Evolutionary conservation across 225 moss, liverwort and hornwort species (phyloP).

Genomic region (Rhytidiadelphus loreus): DNA sequence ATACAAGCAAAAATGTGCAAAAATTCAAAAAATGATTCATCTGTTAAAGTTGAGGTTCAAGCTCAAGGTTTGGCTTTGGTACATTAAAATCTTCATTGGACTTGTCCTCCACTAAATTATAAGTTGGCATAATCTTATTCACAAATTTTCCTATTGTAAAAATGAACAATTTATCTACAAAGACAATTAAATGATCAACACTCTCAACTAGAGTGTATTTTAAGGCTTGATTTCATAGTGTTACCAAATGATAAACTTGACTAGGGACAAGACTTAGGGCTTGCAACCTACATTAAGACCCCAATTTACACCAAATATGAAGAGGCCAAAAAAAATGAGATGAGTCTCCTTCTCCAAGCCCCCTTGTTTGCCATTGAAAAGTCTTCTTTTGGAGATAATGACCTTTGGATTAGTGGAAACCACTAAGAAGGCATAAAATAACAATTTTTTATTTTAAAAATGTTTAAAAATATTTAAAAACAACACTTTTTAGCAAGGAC

Average conservation of each 20-base stretch:
- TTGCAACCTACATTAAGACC: accelerated
- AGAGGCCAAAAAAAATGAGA: accelerated
- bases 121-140: not conserved
- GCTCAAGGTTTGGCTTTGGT: not conserved
- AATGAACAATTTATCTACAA: not conserved
- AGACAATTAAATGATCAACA: not conserved
- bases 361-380: not conserved
- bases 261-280: accelerated
- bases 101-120: accelerated
- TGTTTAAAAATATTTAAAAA: too few species aligned
- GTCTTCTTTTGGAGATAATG: accelerated
- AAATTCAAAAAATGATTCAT: not conserved
- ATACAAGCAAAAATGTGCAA: too few species aligned
- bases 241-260: not conserved
- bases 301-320: accelerated
- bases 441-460: not conserved
- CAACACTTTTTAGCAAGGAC: not conserved
- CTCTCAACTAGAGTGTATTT: not conserved
- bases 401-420: not conserved
- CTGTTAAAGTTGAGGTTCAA: accelerated
- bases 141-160: not conserved
- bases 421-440: accelerated
- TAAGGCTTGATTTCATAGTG: not conserved
- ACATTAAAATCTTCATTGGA: accelerated
- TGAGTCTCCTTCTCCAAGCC: accelerated